Base-by-base conservation (phyloP, 805 yeast species). In the Candida insectalens region DNA sequence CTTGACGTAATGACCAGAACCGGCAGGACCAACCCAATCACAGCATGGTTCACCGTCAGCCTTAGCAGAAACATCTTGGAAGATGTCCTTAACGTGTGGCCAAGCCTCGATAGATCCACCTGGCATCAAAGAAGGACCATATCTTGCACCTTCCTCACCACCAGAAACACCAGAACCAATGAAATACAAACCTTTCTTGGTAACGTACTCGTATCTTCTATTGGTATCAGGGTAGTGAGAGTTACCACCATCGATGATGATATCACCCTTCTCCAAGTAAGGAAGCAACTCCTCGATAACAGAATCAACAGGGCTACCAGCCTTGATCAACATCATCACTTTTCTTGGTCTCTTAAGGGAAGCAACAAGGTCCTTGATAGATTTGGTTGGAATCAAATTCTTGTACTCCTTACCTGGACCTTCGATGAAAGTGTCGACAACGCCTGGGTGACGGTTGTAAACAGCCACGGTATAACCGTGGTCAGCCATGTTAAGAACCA, bases 131-230 rank as follows among this genome's bases (percentile, higher is more conserved):
- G 97, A 88, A 43, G 98, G 98, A 57, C 98, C 98, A 65, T 83
- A 75, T 69, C 98, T 84, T 53, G 98, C 98, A 74, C 98, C 98
- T 64, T 89, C 98, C 69, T 89, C 98, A 73, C 98, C 98, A 67
- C 98, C 98, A 50, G 97, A 89, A 46, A 92, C 97, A 82, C 98
- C 98, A 43, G 96, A 88, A 56, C 98, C 98, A 45, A 89, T 97
- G 50, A 85, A 92, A 46, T 75, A 67, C 57, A 88, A 78, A 29
- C 95, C 97, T 72, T 89, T 77, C 37, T 64, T 69, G 62, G 81
- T 77, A 61, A 89, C 75, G 60, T 87, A 95, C 39, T 73, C 89
- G 71, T 66, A 85, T 67, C 98, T 84, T 70, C 97, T 87, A 82
- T 88, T 88, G 41, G 96, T 63, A 69, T 89, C 98, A 63, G 96